phyloP scores from a whole-genome alignment of 441 rosid species.

The Populus tomentosa region DNA sequence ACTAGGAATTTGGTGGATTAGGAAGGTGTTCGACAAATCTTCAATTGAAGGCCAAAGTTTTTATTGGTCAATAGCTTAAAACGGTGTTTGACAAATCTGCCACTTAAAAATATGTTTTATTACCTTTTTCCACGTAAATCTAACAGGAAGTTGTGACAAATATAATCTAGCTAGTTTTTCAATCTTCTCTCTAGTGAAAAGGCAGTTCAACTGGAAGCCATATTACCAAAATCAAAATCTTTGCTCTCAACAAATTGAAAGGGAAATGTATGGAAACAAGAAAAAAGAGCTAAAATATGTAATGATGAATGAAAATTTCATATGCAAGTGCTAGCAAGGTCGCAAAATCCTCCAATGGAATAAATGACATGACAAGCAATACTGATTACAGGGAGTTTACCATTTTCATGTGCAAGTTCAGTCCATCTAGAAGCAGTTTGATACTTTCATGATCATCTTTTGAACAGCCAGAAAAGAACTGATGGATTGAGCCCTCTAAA shows the following conservation, averaged over 20 bases:
- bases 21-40: background rate
- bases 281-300: background rate
- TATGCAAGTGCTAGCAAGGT: background rate
- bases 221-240: background rate
- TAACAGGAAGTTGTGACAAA: background rate
- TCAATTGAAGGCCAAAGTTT: background rate
- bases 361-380: background rate
- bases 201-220: background rate
- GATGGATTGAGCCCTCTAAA: conserved; percentile 44
- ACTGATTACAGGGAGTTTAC: conserved; percentile 6
- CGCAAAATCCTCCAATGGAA: background rate
- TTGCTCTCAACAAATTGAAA: background rate
- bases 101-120: background rate
- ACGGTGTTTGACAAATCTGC: background rate
- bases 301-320: background rate
- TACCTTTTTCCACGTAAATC: background rate
- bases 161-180: background rate
- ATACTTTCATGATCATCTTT: conserved; percentile 25
- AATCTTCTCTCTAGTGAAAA: background rate
- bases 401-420: conserved; percentile 45
- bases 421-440: conserved; percentile 34
- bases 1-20: background rate
- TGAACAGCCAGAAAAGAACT: conserved; percentile 62
- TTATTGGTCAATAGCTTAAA: background rate
- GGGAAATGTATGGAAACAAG: background rate